Conservation (phyloP, 306 rosid genomes). For the Dalbergia cochinchinensis region DNA sequence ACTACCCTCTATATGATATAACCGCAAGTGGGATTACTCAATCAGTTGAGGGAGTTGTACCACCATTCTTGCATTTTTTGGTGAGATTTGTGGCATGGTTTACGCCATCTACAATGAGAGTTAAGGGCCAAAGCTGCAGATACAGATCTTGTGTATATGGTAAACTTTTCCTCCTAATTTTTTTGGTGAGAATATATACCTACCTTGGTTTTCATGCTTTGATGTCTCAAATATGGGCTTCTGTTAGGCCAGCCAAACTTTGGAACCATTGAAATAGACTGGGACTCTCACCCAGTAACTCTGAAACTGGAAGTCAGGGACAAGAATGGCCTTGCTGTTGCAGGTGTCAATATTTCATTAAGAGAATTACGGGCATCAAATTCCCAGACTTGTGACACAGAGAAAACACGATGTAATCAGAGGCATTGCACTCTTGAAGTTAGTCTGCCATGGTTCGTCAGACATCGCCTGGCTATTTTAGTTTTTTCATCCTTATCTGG, state of each 20-base stretch:
- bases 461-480: conserved; percentile 72
- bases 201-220: conserved; percentile 30
- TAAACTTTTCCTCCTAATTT: conserved; percentile 50
- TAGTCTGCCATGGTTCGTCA: conserved; percentile 66
- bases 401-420: conserved; percentile 43
- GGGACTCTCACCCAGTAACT: conserved; percentile 68
- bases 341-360: conserved; percentile 53
- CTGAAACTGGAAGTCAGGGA: conserved; percentile 68
- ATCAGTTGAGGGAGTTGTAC: conserved; percentile 69
- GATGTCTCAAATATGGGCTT: conserved; percentile 44
- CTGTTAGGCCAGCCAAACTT: conserved; percentile 78
- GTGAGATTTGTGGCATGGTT: conserved; percentile 72
- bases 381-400: conserved; percentile 30
- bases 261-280: conserved; percentile 78
- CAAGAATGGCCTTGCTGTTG: conserved; percentile 57
- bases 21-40: conserved; percentile 88
- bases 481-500: conserved; percentile 52
- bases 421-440: conserved; percentile 76
- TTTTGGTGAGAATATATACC: neutral
- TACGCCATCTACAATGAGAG: conserved; percentile 83
- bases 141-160: conserved; percentile 73
- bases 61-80: conserved; percentile 56
- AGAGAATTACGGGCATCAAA: conserved; percentile 57
- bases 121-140: conserved; percentile 68
- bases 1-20: conserved; percentile 78